Conservation (phyloP, 2,329 filamentous ascomycete species). For the Exophiala sp. region DNA sequence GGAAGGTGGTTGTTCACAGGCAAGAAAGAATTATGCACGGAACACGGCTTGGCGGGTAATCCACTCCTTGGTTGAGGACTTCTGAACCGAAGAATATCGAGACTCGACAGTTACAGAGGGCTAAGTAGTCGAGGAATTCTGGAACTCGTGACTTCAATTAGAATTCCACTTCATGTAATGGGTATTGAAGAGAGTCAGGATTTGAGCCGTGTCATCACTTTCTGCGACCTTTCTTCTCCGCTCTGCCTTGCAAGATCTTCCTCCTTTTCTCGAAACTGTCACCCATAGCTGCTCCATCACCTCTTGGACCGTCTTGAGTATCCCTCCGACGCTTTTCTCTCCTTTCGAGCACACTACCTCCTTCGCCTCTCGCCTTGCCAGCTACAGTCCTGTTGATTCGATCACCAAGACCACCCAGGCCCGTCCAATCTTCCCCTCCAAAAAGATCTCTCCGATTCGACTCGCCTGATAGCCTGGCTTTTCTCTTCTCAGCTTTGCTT, state of each 20-base stretch:
- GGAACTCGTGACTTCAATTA: no score
- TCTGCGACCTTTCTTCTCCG: conserved; percentile 29
- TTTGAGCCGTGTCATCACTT: conserved; percentile 16
- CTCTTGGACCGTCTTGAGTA: conserved; percentile 67
- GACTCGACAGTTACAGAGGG: no score
- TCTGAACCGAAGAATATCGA: no score
- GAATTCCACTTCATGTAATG: no score
- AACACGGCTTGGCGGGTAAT: no score
- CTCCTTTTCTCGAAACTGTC: conserved; percentile 69
- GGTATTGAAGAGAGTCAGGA: neutral
- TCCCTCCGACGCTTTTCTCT: conserved; percentile 72
- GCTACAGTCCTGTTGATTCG: conserved; percentile 78
- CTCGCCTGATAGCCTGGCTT: conserved; percentile 44
- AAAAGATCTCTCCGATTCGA: conserved; percentile 56
- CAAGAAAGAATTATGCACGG: no score
- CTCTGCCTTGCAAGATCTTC: conserved; percentile 42
- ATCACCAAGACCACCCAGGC: conserved; percentile 78
- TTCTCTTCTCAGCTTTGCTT: conserved; percentile 79
- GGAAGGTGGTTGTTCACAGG: no score
- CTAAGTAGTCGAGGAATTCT: no score
- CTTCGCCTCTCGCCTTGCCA: conserved; percentile 52
- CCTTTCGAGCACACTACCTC: conserved; percentile 64
- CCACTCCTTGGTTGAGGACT: no score
- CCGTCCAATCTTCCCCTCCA: conserved; percentile 91
- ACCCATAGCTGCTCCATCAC: conserved; percentile 63